Conservation (phyloP, 148 eudicot genomes). For the Rhododendron simsii region DNA sequence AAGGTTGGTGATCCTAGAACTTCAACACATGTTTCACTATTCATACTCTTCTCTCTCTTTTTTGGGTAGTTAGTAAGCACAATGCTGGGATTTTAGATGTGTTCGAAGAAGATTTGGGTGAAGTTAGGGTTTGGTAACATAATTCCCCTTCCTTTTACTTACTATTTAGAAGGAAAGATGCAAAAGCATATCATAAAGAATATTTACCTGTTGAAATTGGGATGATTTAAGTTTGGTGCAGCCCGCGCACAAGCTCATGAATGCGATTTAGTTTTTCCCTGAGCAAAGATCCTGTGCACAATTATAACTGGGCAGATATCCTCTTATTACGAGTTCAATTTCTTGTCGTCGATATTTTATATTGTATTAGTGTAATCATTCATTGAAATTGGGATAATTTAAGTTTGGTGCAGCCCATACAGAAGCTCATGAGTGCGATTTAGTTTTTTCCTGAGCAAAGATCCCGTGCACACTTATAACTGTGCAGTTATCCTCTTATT, state of each 20-base stretch:
- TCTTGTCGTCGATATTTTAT: background rate
- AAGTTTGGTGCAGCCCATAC: background rate
- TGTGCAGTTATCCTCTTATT: background rate
- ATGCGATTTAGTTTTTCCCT: background rate
- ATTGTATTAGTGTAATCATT: background rate
- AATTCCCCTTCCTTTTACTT: background rate
- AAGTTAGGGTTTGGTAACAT: background rate
- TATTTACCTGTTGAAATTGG: background rate
- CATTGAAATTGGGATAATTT: background rate
- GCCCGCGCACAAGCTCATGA: background rate
- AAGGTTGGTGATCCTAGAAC: conserved; percentile 39
- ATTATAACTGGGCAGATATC: background rate
- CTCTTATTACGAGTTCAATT: background rate
- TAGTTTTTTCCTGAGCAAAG: background rate
- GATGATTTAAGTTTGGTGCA: background rate
- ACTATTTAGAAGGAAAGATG: background rate
- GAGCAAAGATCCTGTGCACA: background rate
- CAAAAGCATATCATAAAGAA: background rate
- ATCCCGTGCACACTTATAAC: background rate
- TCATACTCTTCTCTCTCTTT: background rate
- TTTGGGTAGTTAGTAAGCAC: background rate
- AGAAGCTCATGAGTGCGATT: background rate
- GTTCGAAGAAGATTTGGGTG: background rate
- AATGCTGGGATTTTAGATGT: background rate
- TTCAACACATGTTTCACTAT: background rate